Evolutionary conservation across 2,329 filamentous ascomycete species (phyloP).

Genomic region (Aschersonia sp.): DNA sequence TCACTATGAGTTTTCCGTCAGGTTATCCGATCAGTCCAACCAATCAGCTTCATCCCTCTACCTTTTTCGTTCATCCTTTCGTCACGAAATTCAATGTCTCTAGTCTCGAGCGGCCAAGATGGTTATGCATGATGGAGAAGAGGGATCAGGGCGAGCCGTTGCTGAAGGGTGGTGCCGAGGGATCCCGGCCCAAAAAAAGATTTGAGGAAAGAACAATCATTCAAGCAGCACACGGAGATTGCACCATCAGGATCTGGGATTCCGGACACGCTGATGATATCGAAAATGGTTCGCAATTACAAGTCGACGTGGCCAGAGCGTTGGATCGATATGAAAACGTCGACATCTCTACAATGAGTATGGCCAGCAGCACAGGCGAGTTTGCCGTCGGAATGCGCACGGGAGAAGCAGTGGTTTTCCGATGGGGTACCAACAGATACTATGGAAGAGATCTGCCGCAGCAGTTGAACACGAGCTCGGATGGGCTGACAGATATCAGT

Average conservation of each 20-base stretch:
- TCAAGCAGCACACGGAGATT: conserved; percentile 79
- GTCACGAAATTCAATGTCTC: conserved; percentile 60
- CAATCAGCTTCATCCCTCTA: conserved; percentile 78
- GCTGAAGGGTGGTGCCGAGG: conserved; percentile 65
- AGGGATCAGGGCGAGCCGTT: conserved; percentile 66
- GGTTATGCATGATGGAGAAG: conserved; percentile 84
- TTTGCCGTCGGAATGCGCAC: conserved; percentile 66
- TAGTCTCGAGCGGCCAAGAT: conserved; percentile 61
- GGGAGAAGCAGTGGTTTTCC: conserved; percentile 78
- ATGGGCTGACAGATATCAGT: conserved; percentile 61
- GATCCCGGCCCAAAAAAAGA: conserved; percentile 52
- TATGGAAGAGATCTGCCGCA: conserved; percentile 45
- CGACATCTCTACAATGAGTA: conserved; percentile 63
- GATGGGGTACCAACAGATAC: conserved; percentile 71
- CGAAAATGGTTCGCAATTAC: conserved; percentile 68
- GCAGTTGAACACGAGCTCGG: conserved; percentile 44
- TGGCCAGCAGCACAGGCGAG: conserved; percentile 71
- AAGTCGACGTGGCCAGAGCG: conserved; percentile 76
- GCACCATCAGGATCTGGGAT: conserved; percentile 87
- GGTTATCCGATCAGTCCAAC: conserved; percentile 85
- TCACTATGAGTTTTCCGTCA: conserved; percentile 84
- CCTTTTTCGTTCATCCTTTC: conserved; percentile 85
- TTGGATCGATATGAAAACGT: conserved; percentile 67
- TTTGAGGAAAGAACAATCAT: conserved; percentile 77
- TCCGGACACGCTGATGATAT: conserved; percentile 84